Base-by-base conservation (phyloP, 2,329 filamentous ascomycete species). In the Fusarium sp. region DNA sequence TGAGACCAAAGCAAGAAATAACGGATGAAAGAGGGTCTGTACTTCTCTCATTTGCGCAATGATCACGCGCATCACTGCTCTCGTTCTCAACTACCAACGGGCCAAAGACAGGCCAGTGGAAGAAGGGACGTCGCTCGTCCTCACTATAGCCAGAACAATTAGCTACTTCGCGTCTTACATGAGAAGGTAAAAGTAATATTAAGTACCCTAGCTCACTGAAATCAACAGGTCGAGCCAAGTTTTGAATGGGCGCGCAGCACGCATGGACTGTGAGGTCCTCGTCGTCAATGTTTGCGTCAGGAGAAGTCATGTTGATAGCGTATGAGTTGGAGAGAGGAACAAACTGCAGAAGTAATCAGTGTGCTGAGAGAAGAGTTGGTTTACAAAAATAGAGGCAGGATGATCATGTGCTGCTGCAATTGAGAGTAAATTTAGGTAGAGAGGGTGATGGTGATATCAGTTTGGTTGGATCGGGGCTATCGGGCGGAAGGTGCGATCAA, bases 11-110 rank as follows among this genome's bases (percentile, higher is more conserved):
- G 13, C 17, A 17, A 28, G 3, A 22, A 34, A 13, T 2, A 24
- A 9, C 11, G 13, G 13, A 42, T 13, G 22, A n/a, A 17, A 11
- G 11, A 8, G 46, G n/a, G 38, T 14, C 10, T 33, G 31, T 76
- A 88, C 87, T 94, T 78, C 92, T 83, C 79, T 95, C 92, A 67
- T 94, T 94, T 48, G 92, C 92, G 76, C 91, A 92, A 78, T 94
- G 91, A 71, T 95, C 92, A 52, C 92, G 84, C 56, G 91, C 91
- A 77, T 94, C 92, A 56, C 90, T 92, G 66, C 86, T 87, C 67
- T 90, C 87, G 71, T 95, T 95, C 69, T 92, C 88, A 78, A 95
- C 93, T 13, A 95, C 82, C 40, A 95, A 79, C 1, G 91, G 87
- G 0, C 90, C 91, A 39, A 92, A 80, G 40, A 90, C 79, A 0